Evolutionary conservation across 306 rosid genomes (phyloP), one percentile per base, ranked within the genome.

Genomic region (Ormosia semicastrata): DNA sequence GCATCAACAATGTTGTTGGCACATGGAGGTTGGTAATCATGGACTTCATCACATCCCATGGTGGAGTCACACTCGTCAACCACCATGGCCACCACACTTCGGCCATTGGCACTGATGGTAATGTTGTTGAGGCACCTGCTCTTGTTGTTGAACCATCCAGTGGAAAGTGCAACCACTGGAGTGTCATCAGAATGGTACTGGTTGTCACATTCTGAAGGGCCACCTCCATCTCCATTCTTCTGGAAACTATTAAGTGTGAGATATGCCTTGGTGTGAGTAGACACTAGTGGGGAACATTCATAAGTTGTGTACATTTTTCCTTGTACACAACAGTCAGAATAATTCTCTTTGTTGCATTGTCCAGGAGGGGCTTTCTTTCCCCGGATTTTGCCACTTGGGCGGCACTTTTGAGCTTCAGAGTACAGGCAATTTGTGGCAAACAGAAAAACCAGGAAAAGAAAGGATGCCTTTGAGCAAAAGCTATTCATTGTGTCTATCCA

Each of bases 31-130:
- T 83, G 83, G 29, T 18, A 83, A 49, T 63, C 85, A 59, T 83
- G 85, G 6, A 73, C 76, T 1, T 29, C 32, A 73, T 86, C 85
- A 56, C 87, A 86, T 12, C 90, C 86, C 13, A 43, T 75, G 0
- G 82, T 84, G 2, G 86, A 87, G 69, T 87, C 86, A 59, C 88
- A 84, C 77, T 83, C 80, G 3, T 84, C 86, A 8, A 87, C 82
- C 24, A 87, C 90, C 77, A 4, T 75, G 7, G 83, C 83, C 6
- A 5, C 49, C 84, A 87, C 86, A 3, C 76, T 87, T 0, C 60
- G 8, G n/a, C 80, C 85, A 17, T 80, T 80, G 4, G 30, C 88
- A 1, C 24, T 73, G 7, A 84, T 75, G 49, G 56, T 83, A 41
- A 86, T n/a, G 8, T 40, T 40, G 8, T 40, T 40, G 44, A 5